Evolutionary conservation across 1,284 basidiomycete genomes (phyloP), one percentile per base, ranked within the genome.

Genomic region (Ustilago shanxiensis): DNA sequence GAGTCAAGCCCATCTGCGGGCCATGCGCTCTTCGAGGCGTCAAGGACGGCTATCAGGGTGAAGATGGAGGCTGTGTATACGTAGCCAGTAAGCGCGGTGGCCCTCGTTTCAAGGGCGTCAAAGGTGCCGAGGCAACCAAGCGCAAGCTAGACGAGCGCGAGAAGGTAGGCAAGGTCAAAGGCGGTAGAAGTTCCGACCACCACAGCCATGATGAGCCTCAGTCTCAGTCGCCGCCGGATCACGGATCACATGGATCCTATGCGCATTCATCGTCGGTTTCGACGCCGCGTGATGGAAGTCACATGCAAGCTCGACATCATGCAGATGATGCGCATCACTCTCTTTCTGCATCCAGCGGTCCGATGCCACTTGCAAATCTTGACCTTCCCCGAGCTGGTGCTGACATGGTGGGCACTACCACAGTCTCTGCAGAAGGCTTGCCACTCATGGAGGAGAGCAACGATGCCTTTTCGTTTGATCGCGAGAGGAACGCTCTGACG

Each of bases 71-170:
- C 26, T 83, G 81, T 45, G 66, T 74, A 29, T 83, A 71, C 28
- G 79, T 83, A 3, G 74, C 79, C 16, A 77, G 72, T 59, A 81
- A 80, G 54, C 68, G 81, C 9, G 81, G 81, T 28, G 81, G 81
- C 1, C 81, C 81, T 13, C 63, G 81, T 16, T 81, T 78, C 75
- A 83, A 83, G 66, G 81, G 81, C 39, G 62, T 80, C 52, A 73
- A 68, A 37, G 81, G 79, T 22, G 69, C 70, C 10, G 79, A 79
- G 24, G 79, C 79, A 1, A 76, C 69, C 54, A 71, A 70, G 45
- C 62, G 75, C 16, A 79, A 79, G 66, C 71, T 75, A 49, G 68
- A 76, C n/a, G 70, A 77, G 39, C 70, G 75, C 22, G 75, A 77
- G 28, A 69, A 69, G 39, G 44, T 24, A 3, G 60, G 70, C 57